A percentile compares a stretch with the other conserved stretches of the same genome.
These are phyloP conservation scores for Chlamydomonas schloesseri DNA, from an alignment of 139 green algal species.

Conservation along the genomic window DNA sequence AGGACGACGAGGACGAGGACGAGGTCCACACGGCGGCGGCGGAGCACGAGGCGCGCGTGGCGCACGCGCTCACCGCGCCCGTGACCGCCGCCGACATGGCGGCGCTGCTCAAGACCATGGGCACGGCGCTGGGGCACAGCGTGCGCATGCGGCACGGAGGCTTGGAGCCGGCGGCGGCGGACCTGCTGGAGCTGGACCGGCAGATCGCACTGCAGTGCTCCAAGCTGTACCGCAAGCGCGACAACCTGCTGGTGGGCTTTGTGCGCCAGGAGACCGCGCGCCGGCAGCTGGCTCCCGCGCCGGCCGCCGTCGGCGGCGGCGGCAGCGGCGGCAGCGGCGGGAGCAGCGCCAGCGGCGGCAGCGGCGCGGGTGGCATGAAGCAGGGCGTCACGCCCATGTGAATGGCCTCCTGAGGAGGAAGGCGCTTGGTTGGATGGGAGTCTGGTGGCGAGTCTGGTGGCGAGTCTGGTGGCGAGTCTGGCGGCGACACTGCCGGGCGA, in stretches of 20 bases:
- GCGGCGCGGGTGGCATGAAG: too few species aligned
- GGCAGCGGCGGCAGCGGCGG: too few species aligned
- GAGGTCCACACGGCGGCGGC: neutral
- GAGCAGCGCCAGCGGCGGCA: too few species aligned
- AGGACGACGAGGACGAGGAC: slow-evolving; percentile 3
- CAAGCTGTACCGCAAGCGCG: slow-evolving; percentile 22
- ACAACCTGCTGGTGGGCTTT: slow-evolving; percentile 14
- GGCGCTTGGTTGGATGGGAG: too few species aligned
- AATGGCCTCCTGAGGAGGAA: too few species aligned
- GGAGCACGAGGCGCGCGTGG: neutral
- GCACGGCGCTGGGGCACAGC: slow-evolving; percentile 3
- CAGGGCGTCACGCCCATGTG: too few species aligned
- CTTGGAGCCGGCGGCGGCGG: neutral
- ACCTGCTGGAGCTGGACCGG: slow-evolving; percentile 38
- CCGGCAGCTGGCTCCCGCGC: slow-evolving; percentile 12
- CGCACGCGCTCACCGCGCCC: neutral
- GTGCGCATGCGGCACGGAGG: slow-evolving; percentile 35
- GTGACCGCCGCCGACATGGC: neutral
- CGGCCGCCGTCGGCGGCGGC: neutral
- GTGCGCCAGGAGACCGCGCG: slow-evolving; percentile 5
- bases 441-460: too few species aligned
- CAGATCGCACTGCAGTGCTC: slow-evolving; percentile 32
- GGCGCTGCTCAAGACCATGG: slow-evolving; percentile 26
- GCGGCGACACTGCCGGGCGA: too few species aligned
- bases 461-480: too few species aligned